These are phyloP conservation scores for Casuarina cunninghamiana DNA, from an alignment of 306 rosid genomes.

Conservation along the genomic window DNA sequence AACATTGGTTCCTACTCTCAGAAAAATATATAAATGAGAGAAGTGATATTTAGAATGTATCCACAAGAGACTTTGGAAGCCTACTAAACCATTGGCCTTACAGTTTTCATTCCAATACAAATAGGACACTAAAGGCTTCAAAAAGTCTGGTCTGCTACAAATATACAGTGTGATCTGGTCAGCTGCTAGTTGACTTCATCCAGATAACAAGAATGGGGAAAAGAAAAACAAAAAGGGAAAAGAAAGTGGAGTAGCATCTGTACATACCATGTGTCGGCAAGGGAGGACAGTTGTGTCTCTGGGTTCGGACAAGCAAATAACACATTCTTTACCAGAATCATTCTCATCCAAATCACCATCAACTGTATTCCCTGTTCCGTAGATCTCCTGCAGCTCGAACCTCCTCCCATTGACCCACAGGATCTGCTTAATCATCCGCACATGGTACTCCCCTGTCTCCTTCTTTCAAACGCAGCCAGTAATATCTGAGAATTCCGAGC, in stretches of 20 bases:
- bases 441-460: conserved; percentile 81
- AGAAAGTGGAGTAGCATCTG: not conserved
- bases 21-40: too few species aligned
- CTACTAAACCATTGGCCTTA: not conserved
- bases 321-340: conserved; percentile 96
- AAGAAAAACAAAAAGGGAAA: not conserved
- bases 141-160: not conserved
- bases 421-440: conserved; percentile 81
- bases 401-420: conserved; percentile 86
- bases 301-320: conserved; percentile 96
- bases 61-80: not conserved
- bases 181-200: conserved; percentile 1
- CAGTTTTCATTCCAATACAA: not conserved
- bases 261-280: conserved; percentile 94
- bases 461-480: conserved; percentile 77
- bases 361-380: conserved; percentile 88
- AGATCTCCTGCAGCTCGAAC: conserved; percentile 94
- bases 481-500: conserved; percentile 73
- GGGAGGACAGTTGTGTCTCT: conserved; percentile 95
- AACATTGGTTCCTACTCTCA: not conserved
- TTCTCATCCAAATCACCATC: conserved; percentile 79
- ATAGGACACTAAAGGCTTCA: not conserved
- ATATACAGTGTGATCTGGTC: not conserved
- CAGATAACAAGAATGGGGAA: not conserved
- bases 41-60: too few species aligned